A percentile compares a stretch with the other conserved stretches of the same genome.
These are phyloP conservation scores for Mycosarcoma maydis DNA, from an alignment of 1,284 basidiomycete species.

Conservation along the genomic window DNA sequence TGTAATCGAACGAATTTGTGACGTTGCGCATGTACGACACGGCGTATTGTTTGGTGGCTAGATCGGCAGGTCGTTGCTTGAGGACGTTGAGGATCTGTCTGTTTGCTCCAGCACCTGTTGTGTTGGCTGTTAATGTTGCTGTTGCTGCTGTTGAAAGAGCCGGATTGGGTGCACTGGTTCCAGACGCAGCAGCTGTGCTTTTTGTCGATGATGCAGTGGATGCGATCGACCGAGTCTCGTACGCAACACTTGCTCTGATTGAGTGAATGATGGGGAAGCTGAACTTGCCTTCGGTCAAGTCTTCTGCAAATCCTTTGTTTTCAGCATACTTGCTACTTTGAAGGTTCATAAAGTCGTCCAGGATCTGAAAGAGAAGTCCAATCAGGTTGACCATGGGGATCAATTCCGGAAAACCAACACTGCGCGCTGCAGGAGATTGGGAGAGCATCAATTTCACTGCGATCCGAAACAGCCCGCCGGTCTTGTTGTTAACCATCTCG, in stretches of 20 bases:
- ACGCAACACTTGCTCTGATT: constrained; percentile 70
- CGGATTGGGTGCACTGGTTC: constrained; percentile 18
- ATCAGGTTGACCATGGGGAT: constrained; percentile 91
- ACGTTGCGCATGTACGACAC: constrained; percentile 60
- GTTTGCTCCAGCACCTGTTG: constrained; percentile 33
- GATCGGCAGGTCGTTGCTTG: constrained; percentile 56
- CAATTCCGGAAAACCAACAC: constrained; percentile 15
- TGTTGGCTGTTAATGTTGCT: background rate
- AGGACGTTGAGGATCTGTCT: constrained; percentile 61
- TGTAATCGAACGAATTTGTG: constrained; percentile 61
- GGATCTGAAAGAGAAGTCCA: constrained; percentile 92
- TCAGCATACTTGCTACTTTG: constrained; percentile 83
- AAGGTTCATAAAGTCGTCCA: constrained; percentile 97
- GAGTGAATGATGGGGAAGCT: constrained; percentile 93
- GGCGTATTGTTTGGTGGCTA: constrained; percentile 61
- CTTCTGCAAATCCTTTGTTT: constrained; percentile 95
- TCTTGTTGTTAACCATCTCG: constrained; percentile 98
- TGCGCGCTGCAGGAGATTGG: constrained; percentile 16
- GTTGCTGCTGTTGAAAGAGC: background rate
- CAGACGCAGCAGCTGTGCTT: background rate
- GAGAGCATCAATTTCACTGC: constrained; percentile 97
- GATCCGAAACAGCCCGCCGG: constrained; percentile 90
- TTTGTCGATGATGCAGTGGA: background rate
- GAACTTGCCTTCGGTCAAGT: constrained; percentile 95
- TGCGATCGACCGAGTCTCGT: background rate